phyloP scores from a whole-genome alignment of 2,329 filamentous ascomycete species.

The Bipolaris victoriae region DNA sequence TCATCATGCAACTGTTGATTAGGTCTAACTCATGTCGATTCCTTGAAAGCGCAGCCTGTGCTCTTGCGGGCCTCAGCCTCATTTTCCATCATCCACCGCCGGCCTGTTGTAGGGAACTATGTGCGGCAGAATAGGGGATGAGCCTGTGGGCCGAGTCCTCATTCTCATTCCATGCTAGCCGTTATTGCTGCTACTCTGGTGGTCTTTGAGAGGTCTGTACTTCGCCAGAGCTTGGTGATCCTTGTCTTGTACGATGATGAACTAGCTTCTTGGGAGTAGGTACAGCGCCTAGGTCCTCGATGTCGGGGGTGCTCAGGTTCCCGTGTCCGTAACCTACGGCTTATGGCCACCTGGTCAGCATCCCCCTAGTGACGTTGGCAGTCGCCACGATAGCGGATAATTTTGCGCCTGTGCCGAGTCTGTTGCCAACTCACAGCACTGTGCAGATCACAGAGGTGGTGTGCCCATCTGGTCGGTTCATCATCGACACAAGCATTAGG shows the following conservation, averaged over 20 bases:
- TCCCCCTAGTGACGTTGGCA: slow-evolving; percentile 19
- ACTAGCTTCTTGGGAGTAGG: background rate
- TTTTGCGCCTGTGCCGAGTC: slow-evolving; percentile 19
- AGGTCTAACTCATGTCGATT: too few species aligned
- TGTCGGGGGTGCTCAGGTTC: slow-evolving; percentile 2
- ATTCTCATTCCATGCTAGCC: background rate
- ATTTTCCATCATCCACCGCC: background rate
- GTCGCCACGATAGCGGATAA: slow-evolving; percentile 24
- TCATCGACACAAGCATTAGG: slow-evolving; percentile 1
- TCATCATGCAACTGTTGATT: background rate
- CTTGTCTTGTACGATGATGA: slow-evolving; percentile 1
- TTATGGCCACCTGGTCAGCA: slow-evolving; percentile 15
- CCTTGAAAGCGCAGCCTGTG: background rate
- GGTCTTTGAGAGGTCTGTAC: background rate
- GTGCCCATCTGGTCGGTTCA: slow-evolving; percentile 1
- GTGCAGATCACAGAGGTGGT: slow-evolving; percentile 7
- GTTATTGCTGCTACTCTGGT: background rate
- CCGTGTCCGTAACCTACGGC: background rate
- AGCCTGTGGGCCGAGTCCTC: background rate
- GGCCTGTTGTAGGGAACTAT: background rate
- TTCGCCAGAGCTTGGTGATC: background rate
- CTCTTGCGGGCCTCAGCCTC: slow-evolving; percentile 2
- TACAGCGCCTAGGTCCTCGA: slow-evolving; percentile 3
- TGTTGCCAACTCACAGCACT: slow-evolving; percentile 18
- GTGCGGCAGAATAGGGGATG: background rate